Percentiles rank a stretch among this genome's conserved stretches.
phyloP scores from a whole-genome alignment of 495 filamentous ascomycete genomes.

The Neurospora sp. region DNA sequence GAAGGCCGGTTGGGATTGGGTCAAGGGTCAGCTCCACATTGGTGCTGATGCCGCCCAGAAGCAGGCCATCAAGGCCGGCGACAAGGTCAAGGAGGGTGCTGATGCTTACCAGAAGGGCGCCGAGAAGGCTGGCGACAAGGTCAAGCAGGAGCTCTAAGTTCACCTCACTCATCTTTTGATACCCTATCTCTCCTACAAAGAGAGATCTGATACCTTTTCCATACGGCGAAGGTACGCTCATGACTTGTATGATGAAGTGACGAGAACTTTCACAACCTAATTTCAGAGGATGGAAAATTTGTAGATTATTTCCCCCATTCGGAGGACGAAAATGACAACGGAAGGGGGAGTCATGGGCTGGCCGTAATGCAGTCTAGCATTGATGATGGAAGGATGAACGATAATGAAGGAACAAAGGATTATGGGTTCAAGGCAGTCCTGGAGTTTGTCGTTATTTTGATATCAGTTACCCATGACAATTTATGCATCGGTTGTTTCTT shows the following conservation, averaged over 20 bases:
- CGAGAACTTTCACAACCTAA: not conserved
- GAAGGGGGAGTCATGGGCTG: not conserved
- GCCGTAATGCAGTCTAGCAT: not conserved
- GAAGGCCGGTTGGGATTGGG: constrained; percentile 46
- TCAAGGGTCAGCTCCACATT: constrained; percentile 46
- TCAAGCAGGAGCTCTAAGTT: constrained; percentile 15
- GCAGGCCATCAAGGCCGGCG: constrained; percentile 29
- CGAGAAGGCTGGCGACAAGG: constrained; percentile 1
- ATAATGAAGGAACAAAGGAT: not conserved
- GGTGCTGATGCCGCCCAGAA: constrained; percentile 57
- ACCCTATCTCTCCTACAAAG: not conserved
- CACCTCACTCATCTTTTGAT: not conserved
- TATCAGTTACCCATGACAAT: not conserved
- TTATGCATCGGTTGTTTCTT: not conserved
- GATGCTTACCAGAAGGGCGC: not conserved
- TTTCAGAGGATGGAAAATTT: not conserved
- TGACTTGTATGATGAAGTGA: not conserved
- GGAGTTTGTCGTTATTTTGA: not conserved
- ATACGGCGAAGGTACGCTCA: not conserved
- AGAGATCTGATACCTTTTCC: not conserved
- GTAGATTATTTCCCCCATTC: not conserved
- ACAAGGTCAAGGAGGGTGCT: constrained; percentile 23
- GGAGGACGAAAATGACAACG: not conserved
- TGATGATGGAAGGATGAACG: not conserved
- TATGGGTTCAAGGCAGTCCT: not conserved